Base-by-base conservation (phyloP, 345 rosid species). In the Hirschfeldia incana region DNA sequence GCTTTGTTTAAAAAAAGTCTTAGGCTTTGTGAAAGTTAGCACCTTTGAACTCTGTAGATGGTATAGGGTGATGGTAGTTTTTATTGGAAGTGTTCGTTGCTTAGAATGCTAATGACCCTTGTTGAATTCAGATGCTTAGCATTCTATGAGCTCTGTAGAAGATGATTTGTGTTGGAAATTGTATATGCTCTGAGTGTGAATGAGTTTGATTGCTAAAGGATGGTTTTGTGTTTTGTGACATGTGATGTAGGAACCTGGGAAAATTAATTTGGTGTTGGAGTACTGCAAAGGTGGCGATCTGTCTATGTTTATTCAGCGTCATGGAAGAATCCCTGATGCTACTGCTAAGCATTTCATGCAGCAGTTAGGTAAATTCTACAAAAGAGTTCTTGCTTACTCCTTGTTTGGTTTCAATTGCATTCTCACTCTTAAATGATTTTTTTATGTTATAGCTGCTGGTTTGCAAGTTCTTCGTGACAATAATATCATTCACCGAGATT, bases 241-340 rank as follows among this genome's bases (percentile, higher is more conserved):
- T 44, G 10, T 42, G 58, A 27, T 61, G 10, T 85, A 95, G 99
- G 91, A 76, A 34, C 94, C 97, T 0, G 99, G 92, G 79, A 96
- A 92, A 79, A 84, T 93, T 84, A 83, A 90, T 79, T 77, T 96
- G 75, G 92, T 96, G 44, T 80, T 96, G 88, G 99, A 96, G 83
- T 93, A 83, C 67, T 96, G 99, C 83, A 89, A 78, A 79, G 99
- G 98, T 3, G 98, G 98, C 61, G 99, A 96, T 88, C 86, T 96
- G 33, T 96, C 94, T 44, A 78, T 87, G 97, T 92, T 89, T 77
- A 89, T 96, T 59, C 90, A 91, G 65, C 89, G 87, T 5, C 87
- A 89, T 29, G 98, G 96, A 77, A 85, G 81, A 72, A 88, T 89
- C 32, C 87, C 88, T 2, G 99, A 93, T 85, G 90, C 83, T 70